Evolutionary conservation across 1,284 basidiomycete genomes (phyloP).

Genomic region (Filobasidium uniguttulatum): DNA sequence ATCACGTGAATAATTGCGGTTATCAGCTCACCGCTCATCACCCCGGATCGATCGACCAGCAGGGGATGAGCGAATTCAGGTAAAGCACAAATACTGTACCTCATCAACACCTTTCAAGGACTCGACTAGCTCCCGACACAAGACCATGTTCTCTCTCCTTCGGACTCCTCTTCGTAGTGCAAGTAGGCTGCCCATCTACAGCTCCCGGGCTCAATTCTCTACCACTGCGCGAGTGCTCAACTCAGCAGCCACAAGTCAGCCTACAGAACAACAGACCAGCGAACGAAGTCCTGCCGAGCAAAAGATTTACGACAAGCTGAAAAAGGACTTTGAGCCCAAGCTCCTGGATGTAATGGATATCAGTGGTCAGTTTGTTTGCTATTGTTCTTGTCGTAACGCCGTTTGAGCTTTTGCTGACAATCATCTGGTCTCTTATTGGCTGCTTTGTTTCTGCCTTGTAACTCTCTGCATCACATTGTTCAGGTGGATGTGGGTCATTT

Average conservation of each 20-base stretch:
- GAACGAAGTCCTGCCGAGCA: constrained; percentile 51
- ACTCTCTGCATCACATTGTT: not conserved
- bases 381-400: not conserved
- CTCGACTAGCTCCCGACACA: too few species aligned
- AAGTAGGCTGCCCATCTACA: too few species aligned
- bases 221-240: constrained; percentile 6
- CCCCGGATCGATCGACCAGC: too few species aligned
- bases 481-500: constrained; percentile 91
- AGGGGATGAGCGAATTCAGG: too few species aligned
- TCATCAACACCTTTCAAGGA: too few species aligned
- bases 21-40: too few species aligned
- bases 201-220: not conserved
- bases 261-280: constrained; percentile 1
- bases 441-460: not conserved
- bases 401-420: not conserved
- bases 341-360: constrained; percentile 72
- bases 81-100: too few species aligned
- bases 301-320: constrained; percentile 57
- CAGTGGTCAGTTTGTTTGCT: constrained; percentile 49
- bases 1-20: too few species aligned
- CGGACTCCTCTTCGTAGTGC: too few species aligned
- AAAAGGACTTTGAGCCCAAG: constrained; percentile 56
- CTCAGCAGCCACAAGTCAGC: constrained; percentile 1
- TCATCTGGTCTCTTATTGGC: not conserved
- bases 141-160: too few species aligned